phyloP scores from a whole-genome alignment of 139 green algal genomes.

The Chlorella sorokiniana region DNA sequence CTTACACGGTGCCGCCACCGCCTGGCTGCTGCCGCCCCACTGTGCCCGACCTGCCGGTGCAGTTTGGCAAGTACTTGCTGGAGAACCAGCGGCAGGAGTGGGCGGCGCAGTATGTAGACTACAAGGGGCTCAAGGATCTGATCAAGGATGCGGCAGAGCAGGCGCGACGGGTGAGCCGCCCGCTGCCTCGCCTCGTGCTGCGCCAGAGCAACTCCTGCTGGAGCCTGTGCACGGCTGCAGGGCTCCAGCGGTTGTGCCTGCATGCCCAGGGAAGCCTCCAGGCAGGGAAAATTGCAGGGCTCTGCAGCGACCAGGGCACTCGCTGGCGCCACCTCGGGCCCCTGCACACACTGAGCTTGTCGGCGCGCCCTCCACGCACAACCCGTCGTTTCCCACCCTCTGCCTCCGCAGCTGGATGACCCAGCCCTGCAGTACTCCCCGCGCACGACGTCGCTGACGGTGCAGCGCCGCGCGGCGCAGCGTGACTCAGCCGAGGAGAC shows the following conservation, averaged over 20 bases:
- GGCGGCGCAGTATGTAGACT: constrained; percentile 46
- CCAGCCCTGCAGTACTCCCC: constrained; percentile 58
- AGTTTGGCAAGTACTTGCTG: constrained; percentile 86
- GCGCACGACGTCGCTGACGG: constrained; percentile 78
- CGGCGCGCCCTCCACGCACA: background rate
- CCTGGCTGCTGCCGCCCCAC: background rate
- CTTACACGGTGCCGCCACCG: background rate
- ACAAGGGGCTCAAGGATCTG: constrained; percentile 81
- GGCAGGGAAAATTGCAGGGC: too few relatives aligned
- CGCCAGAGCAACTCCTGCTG: too few relatives aligned
- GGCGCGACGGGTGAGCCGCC: background rate
- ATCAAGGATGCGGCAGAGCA: constrained; percentile 74
- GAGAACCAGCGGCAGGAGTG: constrained; percentile 57
- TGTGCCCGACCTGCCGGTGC: background rate
- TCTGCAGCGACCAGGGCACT: too few relatives aligned
- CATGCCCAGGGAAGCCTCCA: too few relatives aligned
- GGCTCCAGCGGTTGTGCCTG: too few relatives aligned
- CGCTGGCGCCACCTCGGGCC: too few relatives aligned
- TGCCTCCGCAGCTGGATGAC: constrained; percentile 21
- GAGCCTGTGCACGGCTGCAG: background rate
- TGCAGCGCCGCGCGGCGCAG: constrained; percentile 52
- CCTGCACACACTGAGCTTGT: background rate
- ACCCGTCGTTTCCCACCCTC: background rate
- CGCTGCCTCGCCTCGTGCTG: too few relatives aligned
- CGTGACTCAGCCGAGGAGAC: constrained; percentile 41